Percentiles rank a stretch among this genome's conserved stretches.
Conservation (phyloP, 305 asterid species). For the Coffea humblotiana region DNA sequence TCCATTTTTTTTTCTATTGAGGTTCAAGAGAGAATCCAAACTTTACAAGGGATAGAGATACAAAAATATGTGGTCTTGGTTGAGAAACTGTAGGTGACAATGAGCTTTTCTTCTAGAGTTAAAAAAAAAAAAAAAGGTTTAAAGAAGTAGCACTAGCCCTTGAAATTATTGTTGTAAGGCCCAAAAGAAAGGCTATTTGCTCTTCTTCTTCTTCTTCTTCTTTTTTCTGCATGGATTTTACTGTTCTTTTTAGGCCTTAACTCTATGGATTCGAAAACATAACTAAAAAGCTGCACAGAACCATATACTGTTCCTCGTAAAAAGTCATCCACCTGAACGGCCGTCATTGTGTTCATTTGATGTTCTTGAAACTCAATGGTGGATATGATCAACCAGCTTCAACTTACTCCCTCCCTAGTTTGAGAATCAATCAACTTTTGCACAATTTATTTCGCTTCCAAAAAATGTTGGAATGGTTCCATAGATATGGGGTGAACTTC, state of each 20-base stretch:
- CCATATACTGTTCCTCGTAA: no score
- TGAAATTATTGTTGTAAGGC: background rate
- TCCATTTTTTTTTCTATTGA: background rate
- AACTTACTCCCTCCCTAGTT: background rate
- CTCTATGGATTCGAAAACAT: background rate
- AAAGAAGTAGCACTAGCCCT: background rate
- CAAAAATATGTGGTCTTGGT: no score
- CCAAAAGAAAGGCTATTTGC: no score
- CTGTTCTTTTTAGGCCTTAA: background rate
- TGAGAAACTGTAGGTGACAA: background rate
- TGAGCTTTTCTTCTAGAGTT: background rate
- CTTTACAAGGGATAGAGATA: background rate
- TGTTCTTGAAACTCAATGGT: background rate
- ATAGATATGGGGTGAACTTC: background rate
- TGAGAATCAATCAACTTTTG: background rate
- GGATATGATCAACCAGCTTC: background rate
- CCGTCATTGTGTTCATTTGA: background rate
- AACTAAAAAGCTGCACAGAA: no score
- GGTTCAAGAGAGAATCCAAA: no score
- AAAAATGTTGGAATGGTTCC: no score
- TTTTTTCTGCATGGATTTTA: background rate
- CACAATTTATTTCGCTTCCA: no score
- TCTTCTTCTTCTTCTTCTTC: no score
- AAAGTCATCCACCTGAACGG: no score
- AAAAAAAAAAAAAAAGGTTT: no score